These are phyloP conservation scores for Setomelanomma holmii DNA, from an alignment of 2,329 filamentous ascomycete genomes.

Conservation along the genomic window DNA sequence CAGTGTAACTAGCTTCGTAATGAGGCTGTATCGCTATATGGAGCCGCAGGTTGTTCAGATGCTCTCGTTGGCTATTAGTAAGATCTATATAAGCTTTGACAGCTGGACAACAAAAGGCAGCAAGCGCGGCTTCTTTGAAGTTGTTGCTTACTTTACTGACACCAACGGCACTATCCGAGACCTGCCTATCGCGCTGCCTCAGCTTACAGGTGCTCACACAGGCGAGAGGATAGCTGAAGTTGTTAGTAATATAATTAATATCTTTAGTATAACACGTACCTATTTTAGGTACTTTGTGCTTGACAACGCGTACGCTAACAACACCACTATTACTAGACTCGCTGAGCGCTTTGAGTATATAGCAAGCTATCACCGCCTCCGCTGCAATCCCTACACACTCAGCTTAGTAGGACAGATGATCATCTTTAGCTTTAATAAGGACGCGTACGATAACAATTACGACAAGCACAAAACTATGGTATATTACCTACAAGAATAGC, in stretches of 20 bases:
- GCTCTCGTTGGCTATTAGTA: no score
- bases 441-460: background rate
- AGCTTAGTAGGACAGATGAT: background rate
- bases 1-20: background rate
- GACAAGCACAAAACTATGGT: background rate
- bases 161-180: background rate
- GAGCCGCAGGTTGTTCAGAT: background rate
- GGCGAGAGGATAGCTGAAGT: background rate
- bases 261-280: background rate
- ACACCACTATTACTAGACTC: background rate
- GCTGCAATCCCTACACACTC: background rate
- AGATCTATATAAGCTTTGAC: no score
- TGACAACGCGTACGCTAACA: background rate
- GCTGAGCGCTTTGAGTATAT: background rate
- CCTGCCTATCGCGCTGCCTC: background rate
- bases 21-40: slow-evolving; percentile 1
- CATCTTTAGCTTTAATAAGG: background rate
- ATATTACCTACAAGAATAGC: background rate
- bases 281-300: background rate
- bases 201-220: background rate
- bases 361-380: background rate
- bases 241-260: background rate
- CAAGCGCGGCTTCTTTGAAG: background rate
- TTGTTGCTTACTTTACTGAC: background rate
- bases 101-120: background rate